Evolutionary conservation across 2,329 filamentous ascomycete species (phyloP).

Genomic region (Scopulariopsis brevicaulis): DNA sequence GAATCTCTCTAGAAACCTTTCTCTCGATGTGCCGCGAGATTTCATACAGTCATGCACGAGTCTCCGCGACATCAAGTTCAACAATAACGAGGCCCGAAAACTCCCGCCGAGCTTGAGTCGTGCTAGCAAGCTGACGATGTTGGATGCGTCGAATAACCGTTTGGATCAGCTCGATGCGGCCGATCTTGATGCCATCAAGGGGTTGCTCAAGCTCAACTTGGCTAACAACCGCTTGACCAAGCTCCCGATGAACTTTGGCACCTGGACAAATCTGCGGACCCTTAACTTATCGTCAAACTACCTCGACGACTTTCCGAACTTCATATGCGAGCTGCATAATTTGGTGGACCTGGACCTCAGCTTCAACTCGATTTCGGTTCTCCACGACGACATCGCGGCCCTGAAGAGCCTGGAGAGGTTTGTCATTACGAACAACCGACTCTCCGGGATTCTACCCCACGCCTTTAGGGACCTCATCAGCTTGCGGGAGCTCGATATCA

Average conservation of each 20-base stretch:
- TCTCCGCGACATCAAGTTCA: slow-evolving; percentile 89
- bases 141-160: slow-evolving; percentile 92
- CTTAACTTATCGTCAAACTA: slow-evolving; percentile 93
- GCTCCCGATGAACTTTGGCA: slow-evolving; percentile 71
- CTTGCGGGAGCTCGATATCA: slow-evolving; percentile 83
- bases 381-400: slow-evolving; percentile 70
- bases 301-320: slow-evolving; percentile 71
- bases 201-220: slow-evolving; percentile 78
- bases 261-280: slow-evolving; percentile 67
- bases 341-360: slow-evolving; percentile 91
- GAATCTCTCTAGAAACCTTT: slow-evolving; percentile 86
- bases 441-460: slow-evolving; percentile 63
- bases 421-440: slow-evolving; percentile 89
- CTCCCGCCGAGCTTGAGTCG: slow-evolving; percentile 75
- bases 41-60: slow-evolving; percentile 92
- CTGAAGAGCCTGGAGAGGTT: slow-evolving; percentile 75
- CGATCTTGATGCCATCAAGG: slow-evolving; percentile 62
- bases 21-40: slow-evolving; percentile 85
- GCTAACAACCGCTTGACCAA: slow-evolving; percentile 82
- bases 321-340: slow-evolving; percentile 70
- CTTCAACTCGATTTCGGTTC: slow-evolving; percentile 76
- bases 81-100: slow-evolving; percentile 82
- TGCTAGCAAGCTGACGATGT: slow-evolving; percentile 69
- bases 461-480: slow-evolving; percentile 63
- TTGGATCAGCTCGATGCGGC: slow-evolving; percentile 80